Base-by-base conservation (phyloP, 1,284 basidiomycete genomes). In the Malassezia brasiliensis region DNA sequence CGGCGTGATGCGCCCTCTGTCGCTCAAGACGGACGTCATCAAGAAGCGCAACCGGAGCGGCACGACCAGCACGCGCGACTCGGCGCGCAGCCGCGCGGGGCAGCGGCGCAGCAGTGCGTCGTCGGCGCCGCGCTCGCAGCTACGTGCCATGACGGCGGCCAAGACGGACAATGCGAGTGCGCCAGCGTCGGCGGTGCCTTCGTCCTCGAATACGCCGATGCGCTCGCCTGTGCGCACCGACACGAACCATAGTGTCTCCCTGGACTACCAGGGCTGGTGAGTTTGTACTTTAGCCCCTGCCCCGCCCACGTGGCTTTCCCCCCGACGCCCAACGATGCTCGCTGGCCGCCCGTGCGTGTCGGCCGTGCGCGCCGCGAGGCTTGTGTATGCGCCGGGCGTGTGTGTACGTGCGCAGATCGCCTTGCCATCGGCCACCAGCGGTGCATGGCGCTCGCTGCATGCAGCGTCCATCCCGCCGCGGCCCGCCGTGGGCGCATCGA, bases 1-100 rank as follows among this genome's bases (percentile, higher is more conserved):
- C 69, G 91, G 91, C 40, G 90, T 94, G 37, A 88, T 91, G 15
- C 82, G 91, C 52, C 90, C 90, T 7, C 77, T 94, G 61, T 91
- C 89, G 46, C 81, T 96, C 60, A 96, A 94, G 81, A 94, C 90
- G 22, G 90, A 96, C 75, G 86, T 94, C 41, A 96, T 96, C 77
- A 96, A 96, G 83, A 96, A 94, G 79, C 82, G 90, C 9, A 75
- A 75, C 56, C 63, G 72, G 2, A 52, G 34, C 19, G 55, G 50
- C n/a, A 25, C 45, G 32, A 25, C 40, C 14, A 12, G 36, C 20
- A 19, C 30, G 17, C 45, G 45, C 45, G 45, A 47, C 35, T 20
- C 31, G 12, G 45, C 17, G 17, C 45, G 45, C 45, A 34, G 25
- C 9, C 40, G 40, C 40, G 10, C 28, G 15, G 31, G 12, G 20